Percentiles rank a stretch among this genome's conserved stretches.
Evolutionary conservation across 1,284 basidiomycete species (phyloP).

Genomic region (Trametes sp.): DNA sequence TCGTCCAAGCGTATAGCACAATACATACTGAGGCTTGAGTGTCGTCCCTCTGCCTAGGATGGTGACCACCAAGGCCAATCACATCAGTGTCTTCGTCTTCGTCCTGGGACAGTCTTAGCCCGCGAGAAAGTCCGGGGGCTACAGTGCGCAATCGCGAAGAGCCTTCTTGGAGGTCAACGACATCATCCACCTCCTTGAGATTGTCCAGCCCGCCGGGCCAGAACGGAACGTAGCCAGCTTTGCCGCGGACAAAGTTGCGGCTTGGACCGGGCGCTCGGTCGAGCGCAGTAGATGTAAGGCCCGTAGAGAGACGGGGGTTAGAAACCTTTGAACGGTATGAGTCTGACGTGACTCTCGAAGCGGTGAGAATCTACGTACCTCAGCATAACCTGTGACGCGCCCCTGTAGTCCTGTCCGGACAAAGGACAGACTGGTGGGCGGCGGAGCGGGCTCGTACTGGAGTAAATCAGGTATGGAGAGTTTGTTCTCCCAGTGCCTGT

Average conservation of each 20-base stretch:
- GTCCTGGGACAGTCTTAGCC: conserved; percentile 71
- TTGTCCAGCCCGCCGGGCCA: conserved; percentile 89
- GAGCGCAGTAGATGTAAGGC: conserved; percentile 84
- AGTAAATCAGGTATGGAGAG: conserved; percentile 70
- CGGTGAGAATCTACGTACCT: conserved; percentile 53
- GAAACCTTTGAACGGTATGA: conserved; percentile 50
- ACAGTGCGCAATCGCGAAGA: conserved; percentile 62
- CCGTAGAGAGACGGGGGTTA: conserved; percentile 58
- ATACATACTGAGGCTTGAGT: conserved; percentile 7
- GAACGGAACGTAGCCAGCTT: conserved; percentile 92
- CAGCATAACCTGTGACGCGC: conserved; percentile 80
- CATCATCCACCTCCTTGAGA: conserved; percentile 47
- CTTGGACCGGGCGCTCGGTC: conserved; percentile 82
- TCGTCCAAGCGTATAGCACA: background rate
- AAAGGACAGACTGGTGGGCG: conserved; percentile 82
- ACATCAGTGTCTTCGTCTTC: conserved; percentile 55
- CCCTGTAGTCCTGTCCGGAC: conserved; percentile 83
- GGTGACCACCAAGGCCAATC: conserved; percentile 33
- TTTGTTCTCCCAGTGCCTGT: conserved; percentile 75
- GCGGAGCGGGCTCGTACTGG: conserved; percentile 69
- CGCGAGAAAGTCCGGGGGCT: conserved; percentile 71
- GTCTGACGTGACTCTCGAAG: background rate
- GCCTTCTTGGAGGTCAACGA: conserved; percentile 42
- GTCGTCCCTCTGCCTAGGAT: background rate
- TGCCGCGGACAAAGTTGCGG: conserved; percentile 90